These are phyloP conservation scores for Decorospora gaudefroyi DNA, from an alignment of 2,329 filamentous ascomycete species.

Conservation along the genomic window DNA sequence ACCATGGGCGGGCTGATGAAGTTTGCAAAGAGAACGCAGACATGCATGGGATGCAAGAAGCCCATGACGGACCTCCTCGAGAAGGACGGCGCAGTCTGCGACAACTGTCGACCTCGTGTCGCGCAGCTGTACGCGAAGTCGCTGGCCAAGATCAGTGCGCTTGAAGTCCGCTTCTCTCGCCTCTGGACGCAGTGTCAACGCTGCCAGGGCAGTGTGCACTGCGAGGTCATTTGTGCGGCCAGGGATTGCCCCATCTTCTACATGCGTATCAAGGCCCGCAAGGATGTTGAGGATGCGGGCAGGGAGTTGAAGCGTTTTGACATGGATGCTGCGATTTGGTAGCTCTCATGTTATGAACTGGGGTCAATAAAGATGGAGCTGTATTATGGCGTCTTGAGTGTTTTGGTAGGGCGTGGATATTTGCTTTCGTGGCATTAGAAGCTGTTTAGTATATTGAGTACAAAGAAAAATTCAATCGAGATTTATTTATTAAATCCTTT, in stretches of 20 bases:
- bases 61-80: slow-evolving; percentile 81
- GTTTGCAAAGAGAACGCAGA: slow-evolving; percentile 96
- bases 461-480: no score
- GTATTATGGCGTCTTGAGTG: slow-evolving; percentile 8
- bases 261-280: slow-evolving; percentile 99
- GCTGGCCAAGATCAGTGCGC: slow-evolving; percentile 81
- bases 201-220: slow-evolving; percentile 97
- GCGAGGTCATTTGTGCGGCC: slow-evolving; percentile 95
- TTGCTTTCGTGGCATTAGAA: no score
- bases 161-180: slow-evolving; percentile 89
- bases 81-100: slow-evolving; percentile 82
- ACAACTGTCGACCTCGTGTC: slow-evolving; percentile 79
- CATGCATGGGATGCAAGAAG: slow-evolving; percentile 99
- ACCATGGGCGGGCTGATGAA: slow-evolving; percentile 95
- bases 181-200: slow-evolving; percentile 98
- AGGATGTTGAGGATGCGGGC: slow-evolving; percentile 93
- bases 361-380: neutral
- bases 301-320: slow-evolving; percentile 92
- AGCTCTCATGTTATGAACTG: slow-evolving; percentile 2
- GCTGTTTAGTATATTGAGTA: no score
- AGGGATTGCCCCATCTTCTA: slow-evolving; percentile 99
- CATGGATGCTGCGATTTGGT: slow-evolving; percentile 75
- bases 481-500: no score
- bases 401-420: slow-evolving; percentile 5
- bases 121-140: slow-evolving; percentile 94